phyloP scores from a whole-genome alignment of 164 flowering plant species.

The Tinospora cordifolia region DNA sequence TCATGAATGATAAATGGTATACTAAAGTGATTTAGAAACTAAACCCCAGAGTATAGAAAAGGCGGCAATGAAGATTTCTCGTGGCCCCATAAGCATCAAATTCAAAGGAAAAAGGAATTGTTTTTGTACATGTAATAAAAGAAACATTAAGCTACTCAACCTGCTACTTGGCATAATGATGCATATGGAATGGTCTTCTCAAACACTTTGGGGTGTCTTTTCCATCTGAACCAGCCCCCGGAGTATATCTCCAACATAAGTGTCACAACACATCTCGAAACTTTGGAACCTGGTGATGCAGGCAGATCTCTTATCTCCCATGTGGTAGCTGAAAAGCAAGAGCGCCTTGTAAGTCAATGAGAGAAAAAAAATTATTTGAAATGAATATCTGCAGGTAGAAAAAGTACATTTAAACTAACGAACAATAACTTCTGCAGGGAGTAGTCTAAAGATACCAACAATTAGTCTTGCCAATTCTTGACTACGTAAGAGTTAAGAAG shows the following conservation, averaged over 20 bases:
- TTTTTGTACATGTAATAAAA: not conserved
- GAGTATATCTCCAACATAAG: constrained; percentile 70
- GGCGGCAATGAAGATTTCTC: not conserved
- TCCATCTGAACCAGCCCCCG: constrained; percentile 67
- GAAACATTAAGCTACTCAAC: constrained; percentile 27
- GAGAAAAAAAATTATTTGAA: not conserved
- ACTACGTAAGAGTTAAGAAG: no score
- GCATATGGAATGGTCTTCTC: constrained; percentile 73
- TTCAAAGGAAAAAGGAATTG: not conserved
- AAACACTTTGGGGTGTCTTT: constrained; percentile 54
- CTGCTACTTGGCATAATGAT: constrained; percentile 82
- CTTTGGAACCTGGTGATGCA: constrained; percentile 31
- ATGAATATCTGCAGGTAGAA: not conserved
- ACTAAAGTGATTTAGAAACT: no score
- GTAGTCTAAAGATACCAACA: no score
- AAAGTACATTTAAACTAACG: not conserved
- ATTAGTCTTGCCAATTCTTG: no score
- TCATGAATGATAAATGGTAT: no score
- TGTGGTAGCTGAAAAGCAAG: constrained; percentile 61
- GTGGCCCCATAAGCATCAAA: not conserved
- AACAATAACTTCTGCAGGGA: not conserved
- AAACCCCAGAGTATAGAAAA: no score
- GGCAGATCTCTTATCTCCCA: constrained; percentile 81
- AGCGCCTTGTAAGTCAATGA: not conserved
- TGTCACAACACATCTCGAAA: constrained; percentile 62